A percentile compares a stretch with the other conserved stretches of the same genome.
Conservation (phyloP, 2,329 filamentous ascomycete species). For the Diaporthe amygdali region DNA sequence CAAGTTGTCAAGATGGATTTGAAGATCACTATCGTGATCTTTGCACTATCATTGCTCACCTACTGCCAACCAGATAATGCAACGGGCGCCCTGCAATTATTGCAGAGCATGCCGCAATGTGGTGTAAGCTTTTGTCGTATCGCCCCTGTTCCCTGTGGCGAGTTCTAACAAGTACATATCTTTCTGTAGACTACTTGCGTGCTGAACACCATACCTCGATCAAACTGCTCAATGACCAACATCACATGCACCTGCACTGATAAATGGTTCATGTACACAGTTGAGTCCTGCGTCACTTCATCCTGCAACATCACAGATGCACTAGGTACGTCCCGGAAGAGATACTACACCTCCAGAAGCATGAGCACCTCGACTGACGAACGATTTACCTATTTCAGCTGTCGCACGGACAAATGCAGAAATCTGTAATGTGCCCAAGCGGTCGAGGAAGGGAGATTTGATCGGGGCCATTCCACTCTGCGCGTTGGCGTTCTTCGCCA, state of each 20-base stretch:
- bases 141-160: not conserved
- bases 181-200: slow-evolving; percentile 30
- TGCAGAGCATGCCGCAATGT: not conserved
- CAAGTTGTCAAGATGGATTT: not conserved
- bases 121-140: not conserved
- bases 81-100: not conserved
- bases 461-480: slow-evolving; percentile 40
- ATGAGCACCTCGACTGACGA: not conserved
- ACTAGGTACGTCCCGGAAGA: slow-evolving; percentile 27
- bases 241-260: slow-evolving; percentile 37
- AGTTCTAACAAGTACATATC: not conserved
- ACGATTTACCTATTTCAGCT: not conserved
- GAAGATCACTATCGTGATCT: not conserved
- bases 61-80: not conserved
- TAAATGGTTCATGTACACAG: slow-evolving; percentile 23
- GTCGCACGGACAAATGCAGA: slow-evolving; percentile 37
- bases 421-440: slow-evolving; percentile 36
- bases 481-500: slow-evolving; percentile 37
- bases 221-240: slow-evolving; percentile 32
- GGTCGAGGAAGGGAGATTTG: slow-evolving; percentile 37
- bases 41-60: not conserved
- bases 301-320: slow-evolving; percentile 34
- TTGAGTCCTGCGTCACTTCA: slow-evolving; percentile 33
- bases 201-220: slow-evolving; percentile 27
- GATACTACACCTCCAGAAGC: not conserved